Evolutionary conservation across 441 rosid genomes (phyloP).

Genomic region (Brassica hybrid): DNA sequence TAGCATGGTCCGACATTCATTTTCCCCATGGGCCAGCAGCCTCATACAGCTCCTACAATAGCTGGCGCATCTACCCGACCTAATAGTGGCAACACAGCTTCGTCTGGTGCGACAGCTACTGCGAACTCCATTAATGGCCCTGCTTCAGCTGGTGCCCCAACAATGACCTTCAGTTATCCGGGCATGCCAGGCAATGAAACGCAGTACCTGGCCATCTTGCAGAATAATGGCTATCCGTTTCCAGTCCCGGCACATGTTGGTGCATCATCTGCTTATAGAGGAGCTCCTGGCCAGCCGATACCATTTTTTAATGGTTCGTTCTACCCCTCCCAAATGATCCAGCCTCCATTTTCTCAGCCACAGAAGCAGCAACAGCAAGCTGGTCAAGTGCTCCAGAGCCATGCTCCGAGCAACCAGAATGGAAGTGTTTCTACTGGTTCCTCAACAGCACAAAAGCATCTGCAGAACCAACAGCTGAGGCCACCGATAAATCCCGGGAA

Average conservation of each 20-base stretch:
- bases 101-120: conserved; percentile 49
- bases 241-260: conserved; percentile 91
- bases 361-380: conserved; percentile 63
- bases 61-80: conserved; percentile 65
- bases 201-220: conserved; percentile 91
- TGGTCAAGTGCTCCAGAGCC: conserved; percentile 57
- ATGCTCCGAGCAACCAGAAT: conserved; percentile 66
- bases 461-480: conserved; percentile 79
- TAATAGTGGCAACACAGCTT: conserved; percentile 40
- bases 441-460: conserved; percentile 79
- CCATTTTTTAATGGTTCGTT: conserved; percentile 83
- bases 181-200: conserved; percentile 82
- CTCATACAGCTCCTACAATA: conserved; percentile 49
- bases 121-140: conserved; percentile 59
- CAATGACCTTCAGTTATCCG: conserved; percentile 86
- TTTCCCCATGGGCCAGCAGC: conserved; percentile 89
- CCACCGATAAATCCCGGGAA: conserved; percentile 52
- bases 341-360: conserved; percentile 73
- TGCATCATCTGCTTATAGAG: conserved; percentile 70
- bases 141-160: conserved; percentile 57
- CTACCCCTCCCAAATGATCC: conserved; percentile 90
- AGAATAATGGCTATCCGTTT: conserved; percentile 77
- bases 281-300: conserved; percentile 70
- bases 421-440: conserved; percentile 72
- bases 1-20: conserved; percentile 91